Evolutionary conservation across 768 basidiomycete genomes (phyloP), one percentile per base, ranked within the genome.

Genomic region (Cyathus striatus): DNA sequence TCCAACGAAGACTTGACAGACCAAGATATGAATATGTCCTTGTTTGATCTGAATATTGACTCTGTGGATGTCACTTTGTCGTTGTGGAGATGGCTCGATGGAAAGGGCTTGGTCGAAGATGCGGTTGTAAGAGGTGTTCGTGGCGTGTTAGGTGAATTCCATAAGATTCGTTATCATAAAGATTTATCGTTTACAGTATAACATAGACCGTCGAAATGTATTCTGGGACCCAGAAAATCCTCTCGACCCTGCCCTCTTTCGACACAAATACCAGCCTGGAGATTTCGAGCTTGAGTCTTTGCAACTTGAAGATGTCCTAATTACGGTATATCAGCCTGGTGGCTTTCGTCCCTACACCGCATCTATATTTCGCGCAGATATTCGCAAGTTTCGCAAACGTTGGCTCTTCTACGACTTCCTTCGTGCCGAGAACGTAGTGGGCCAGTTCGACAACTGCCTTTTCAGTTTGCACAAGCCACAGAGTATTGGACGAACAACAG

Each of bases 351-450:
- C 96, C 0, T 92, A 86, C 59, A 91, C 86, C 0, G 82, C 87
- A 9, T 91, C 88, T 5, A 91, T 99, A 38, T 99, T 98, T 69
- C 85, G 87, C 45, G 96, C 96, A 20, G 87, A 91, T 52, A 76
- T 97, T 25, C 75, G 77, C 10, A 75, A 72, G 22, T 79, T 98
- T 50, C 73, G 96, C 43, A 97, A 96, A 61, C 83, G 87, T 55
- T 98, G 92, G 92, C 53, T 95, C 26, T 96, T 96, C 62, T 94
- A 94, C 61, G 96, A 99, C 62, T 83, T 98, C 49, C 65, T 98
- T 46, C 76, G 75, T n/a, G 94, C 96, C 0, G 94, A 97, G 57
- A 90, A 87, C 49, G 86, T 98, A 32, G 95, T 96, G 6, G 96
- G 96, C 3, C 96, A 99, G 60, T 90, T 92, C 49, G 96, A 99